Evolutionary conservation across 441 rosid genomes (phyloP), one percentile per base, ranked within the genome.

Genomic region (Populus tomentosa): DNA sequence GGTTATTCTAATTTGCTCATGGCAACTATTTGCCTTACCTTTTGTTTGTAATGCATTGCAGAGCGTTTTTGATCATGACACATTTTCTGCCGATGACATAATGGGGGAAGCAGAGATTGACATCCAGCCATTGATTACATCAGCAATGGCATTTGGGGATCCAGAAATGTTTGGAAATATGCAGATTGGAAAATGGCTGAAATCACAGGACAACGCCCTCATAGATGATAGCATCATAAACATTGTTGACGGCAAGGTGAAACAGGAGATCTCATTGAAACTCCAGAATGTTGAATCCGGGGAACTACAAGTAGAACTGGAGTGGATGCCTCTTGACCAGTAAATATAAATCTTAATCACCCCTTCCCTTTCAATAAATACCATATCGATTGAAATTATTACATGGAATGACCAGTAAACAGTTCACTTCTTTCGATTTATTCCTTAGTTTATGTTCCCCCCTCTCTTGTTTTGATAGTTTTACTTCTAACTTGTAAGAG

Each of bases 221-320:
- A 21, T 90, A 24, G 88, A 87, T 5, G 98, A 94, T 73, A 92
- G 97, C 85, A 84, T 80, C 16, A 87, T 94, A 73, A 90, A 92
- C 86, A 94, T 94, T 67, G 81, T 87, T 1, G 97, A 94, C 38
- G 98, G 97, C n/a, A 94, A 90, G 89, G 97, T 94, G 87, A 90
- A 82, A 77, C 95, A 94, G 80, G 88, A 82, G 74, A 77, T 92
- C 56, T 78, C 67, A 5, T 75, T 94, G 67, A 90, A 89, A 88
- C 98, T 92, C 76, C 98, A 94, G 85, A 92, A 94, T 68, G 98
- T 92, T 16, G 98, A 94, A 83, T 89, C 90, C 63, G 97, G 98
- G 30, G 97, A 90, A 66, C 46, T 94, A 76, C 87, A 88, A 75
- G 75, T 92, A 74, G 92, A 91, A 46, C 23, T 94, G 53, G 93